Evolutionary conservation across 805 yeast genomes (phyloP).

Genomic region (Yarrowia deformans): DNA sequence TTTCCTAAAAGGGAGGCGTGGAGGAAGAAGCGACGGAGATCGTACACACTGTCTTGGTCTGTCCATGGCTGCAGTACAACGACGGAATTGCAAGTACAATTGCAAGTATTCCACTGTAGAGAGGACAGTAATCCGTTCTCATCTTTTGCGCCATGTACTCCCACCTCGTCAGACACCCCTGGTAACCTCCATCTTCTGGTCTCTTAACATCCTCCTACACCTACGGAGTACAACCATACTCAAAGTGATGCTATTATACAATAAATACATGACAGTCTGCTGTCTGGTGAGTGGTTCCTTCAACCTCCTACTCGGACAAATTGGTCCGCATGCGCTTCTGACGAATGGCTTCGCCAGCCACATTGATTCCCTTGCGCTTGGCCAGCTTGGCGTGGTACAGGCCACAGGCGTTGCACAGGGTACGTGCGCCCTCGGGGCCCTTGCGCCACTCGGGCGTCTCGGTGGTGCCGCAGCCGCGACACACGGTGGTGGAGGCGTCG

Average conservation of each 20-base stretch:
- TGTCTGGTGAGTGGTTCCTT: not conserved
- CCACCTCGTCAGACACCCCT: no score
- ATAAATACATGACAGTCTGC: constrained; percentile 21
- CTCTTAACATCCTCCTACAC: no score
- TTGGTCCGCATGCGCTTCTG: constrained; percentile 38
- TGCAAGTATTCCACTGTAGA: no score
- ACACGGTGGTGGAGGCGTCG: constrained; percentile 43
- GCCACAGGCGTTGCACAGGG: constrained; percentile 86
- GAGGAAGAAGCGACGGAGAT: no score
- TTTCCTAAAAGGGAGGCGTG: no score
- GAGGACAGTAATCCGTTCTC: no score
- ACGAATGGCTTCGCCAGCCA: constrained; percentile 56
- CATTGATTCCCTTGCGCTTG: constrained; percentile 62
- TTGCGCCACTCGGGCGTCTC: constrained; percentile 86
- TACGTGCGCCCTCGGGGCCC: constrained; percentile 78
- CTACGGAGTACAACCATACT: no score
- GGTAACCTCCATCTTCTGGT: no score
- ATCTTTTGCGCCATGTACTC: no score
- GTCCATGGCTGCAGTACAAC: no score
- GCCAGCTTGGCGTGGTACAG: constrained; percentile 71
- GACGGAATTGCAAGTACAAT: no score
- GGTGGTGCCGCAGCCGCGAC: constrained; percentile 60
- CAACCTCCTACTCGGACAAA: constrained; percentile 27
- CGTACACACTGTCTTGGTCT: no score
- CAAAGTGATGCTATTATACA: constrained; percentile 18